Conservation (phyloP, 305 asterid species). For the Solanum hybrid region DNA sequence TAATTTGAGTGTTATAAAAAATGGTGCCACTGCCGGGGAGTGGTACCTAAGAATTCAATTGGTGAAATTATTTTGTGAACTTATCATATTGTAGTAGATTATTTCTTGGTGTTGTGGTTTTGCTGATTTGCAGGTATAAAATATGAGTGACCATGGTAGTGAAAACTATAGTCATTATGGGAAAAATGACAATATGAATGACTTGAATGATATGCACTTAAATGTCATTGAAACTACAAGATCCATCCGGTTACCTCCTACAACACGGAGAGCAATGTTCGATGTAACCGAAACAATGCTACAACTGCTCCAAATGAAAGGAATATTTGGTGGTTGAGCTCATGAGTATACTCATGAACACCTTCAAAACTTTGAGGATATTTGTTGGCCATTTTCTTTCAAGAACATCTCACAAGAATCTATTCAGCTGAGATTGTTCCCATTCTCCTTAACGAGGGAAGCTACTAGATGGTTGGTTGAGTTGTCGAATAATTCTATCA, state of each 20-base stretch:
- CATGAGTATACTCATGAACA: background rate
- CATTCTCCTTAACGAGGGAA: background rate
- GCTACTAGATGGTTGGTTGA: background rate
- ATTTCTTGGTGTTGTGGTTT: background rate
- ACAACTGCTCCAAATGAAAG: background rate
- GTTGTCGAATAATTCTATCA: background rate
- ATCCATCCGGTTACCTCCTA: background rate
- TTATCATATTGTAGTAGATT: background rate
- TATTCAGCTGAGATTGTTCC: background rate
- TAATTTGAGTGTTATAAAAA: background rate
- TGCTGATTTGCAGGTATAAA: background rate
- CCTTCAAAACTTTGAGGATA: background rate
- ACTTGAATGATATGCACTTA: background rate
- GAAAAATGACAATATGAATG: background rate
- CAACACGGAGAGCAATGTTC: background rate
- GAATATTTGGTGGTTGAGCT: background rate
- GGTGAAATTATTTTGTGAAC: background rate
- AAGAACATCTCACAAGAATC: background rate
- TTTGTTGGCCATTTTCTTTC: background rate
- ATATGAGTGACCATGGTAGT: background rate
- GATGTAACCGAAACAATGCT: background rate
- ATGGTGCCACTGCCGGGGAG: background rate
- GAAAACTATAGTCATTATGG: background rate
- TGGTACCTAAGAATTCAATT: background rate
- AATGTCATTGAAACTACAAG: background rate